These are phyloP conservation scores for Microbotryum silenes-acaulis DNA, from an alignment of 1,284 basidiomycete species.

Conservation along the genomic window DNA sequence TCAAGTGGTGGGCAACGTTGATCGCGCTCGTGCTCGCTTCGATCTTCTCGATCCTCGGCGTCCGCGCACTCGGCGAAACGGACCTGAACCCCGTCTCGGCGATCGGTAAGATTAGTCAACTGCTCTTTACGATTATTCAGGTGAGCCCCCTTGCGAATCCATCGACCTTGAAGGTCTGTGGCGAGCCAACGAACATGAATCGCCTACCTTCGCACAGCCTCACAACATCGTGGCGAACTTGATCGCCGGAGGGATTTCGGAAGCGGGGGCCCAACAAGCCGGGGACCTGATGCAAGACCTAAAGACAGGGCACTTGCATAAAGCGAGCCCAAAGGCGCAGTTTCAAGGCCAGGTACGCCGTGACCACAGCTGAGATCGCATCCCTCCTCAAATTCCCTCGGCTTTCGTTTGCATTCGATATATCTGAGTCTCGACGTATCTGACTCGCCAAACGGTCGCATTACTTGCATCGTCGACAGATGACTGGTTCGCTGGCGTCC, in stretches of 20 bases:
- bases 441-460: conserved; percentile 40
- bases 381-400: not conserved
- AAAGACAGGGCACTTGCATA: conserved; percentile 84
- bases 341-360: conserved; percentile 41
- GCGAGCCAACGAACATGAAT: not conserved
- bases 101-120: conserved; percentile 87
- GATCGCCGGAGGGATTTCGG: conserved; percentile 90
- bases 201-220: conserved; percentile 53
- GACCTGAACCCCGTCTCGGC: conserved; percentile 84
- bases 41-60: conserved; percentile 76
- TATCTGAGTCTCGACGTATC: conserved; percentile 36
- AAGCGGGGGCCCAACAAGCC: conserved; percentile 93
- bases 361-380: too few relatives aligned
- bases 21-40: conserved; percentile 76
- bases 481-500: conserved; percentile 77
- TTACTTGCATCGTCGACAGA: conserved; percentile 71
- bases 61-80: conserved; percentile 84
- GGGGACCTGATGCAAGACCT: conserved; percentile 98
- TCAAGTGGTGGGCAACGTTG: conserved; percentile 87
- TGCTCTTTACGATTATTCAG: conserved; percentile 88
- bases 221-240: conserved; percentile 74
- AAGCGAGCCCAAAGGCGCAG: conserved; percentile 39
- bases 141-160: conserved; percentile 50
- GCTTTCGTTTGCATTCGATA: not conserved
- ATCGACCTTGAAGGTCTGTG: not conserved